Conservation (phyloP, 768 basidiomycete genomes). For the Mycena indigotica region DNA sequence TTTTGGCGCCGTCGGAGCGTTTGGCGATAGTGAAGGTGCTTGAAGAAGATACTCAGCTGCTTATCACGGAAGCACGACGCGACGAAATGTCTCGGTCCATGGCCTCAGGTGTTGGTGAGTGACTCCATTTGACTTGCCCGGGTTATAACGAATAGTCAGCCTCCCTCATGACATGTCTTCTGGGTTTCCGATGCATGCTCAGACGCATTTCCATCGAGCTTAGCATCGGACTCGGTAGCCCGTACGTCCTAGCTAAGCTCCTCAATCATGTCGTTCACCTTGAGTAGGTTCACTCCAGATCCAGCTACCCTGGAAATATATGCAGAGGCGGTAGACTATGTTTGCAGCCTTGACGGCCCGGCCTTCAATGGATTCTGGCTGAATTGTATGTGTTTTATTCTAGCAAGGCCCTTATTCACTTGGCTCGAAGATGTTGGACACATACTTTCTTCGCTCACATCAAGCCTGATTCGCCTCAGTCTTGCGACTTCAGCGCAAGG, state of each 20-base stretch:
- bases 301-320: constrained; percentile 25
- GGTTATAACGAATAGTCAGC: constrained; percentile 5
- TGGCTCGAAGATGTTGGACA: constrained; percentile 23
- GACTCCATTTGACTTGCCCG: neutral
- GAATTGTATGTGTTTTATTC: constrained; percentile 12
- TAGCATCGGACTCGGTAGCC: constrained; percentile 26
- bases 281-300: constrained; percentile 24
- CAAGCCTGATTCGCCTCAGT: constrained; percentile 25
- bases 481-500: constrained; percentile 22
- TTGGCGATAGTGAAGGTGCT: constrained; percentile 21
- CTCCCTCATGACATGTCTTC: constrained; percentile 22
- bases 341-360: constrained; percentile 15
- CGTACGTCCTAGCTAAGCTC: constrained; percentile 7
- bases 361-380: constrained; percentile 26
- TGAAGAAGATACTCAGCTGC: constrained; percentile 22
- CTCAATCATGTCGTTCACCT: neutral
- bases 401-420: neutral
- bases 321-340: constrained; percentile 26
- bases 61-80: constrained; percentile 16
- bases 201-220: constrained; percentile 25
- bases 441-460: constrained; percentile 25
- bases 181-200: constrained; percentile 26
- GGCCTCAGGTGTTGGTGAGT: constrained; percentile 20
- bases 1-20: constrained; percentile 16
- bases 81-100: constrained; percentile 11